Base-by-base conservation (phyloP, 305 asterid genomes). In the Fraxinus platypoda region DNA sequence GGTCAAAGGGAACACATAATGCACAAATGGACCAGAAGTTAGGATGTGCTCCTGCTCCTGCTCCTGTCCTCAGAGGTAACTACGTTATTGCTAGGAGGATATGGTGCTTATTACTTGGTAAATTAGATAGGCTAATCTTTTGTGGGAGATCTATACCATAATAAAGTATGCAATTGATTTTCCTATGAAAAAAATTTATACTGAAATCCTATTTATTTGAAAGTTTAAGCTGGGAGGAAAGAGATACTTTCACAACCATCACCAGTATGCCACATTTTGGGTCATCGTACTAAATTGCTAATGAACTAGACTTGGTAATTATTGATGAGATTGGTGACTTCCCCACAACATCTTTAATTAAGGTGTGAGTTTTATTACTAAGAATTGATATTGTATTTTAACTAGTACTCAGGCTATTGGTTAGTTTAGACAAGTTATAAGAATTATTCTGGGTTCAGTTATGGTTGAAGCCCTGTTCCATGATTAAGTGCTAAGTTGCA, bases 31-130 rank as follows among this genome's bases (percentile, higher is more conserved):
- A n/a, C 31, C 72, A 41, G 17, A 4, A 49, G 17, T 33, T 49
- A 81, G 76, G 75, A 73, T 21, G 37, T 71, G 82, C 72, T 75
- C 31, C 26, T 34, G 82, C 72, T 75, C 31, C 26, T 34, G 23
- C 33, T 2, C 33, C 33, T 30, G 33, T 59, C 52, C 49, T 76
- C 57, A 19, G 49, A 74, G 88, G 85, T 86, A 84, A 8, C 17
- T 49, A 59, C n/a, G 66, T 23, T 21, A 74, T 59, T 54, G 12
- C 71, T 62, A 62, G 71, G 71, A 57, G 62, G 1, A 52, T 52
- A 57, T 62, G 13, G 71, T 2, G 1, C 13, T 30, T 62, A 3
- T 4, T 62, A 21, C 8, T 62, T 21, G 23, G 64, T 54, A 30
- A 1, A 30, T 30, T 30, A 30, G 31, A 30, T 1, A 30, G 31